Percentiles rank a stretch among this genome's conserved stretches.
Evolutionary conservation across 169 alveolate species (phyloP).

Genomic region (Plasmodium gaboni): DNA sequence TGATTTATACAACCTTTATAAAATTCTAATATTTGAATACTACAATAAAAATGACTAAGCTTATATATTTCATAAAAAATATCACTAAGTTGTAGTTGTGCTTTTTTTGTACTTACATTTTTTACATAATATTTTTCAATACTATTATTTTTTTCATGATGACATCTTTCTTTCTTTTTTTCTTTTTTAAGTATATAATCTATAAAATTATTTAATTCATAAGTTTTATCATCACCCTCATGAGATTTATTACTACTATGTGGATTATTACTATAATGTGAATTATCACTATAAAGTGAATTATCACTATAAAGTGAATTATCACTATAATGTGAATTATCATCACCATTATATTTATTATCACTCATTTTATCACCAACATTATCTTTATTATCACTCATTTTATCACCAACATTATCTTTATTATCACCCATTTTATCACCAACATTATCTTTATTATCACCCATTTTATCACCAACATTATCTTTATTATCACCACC

Average conservation of each 20-base stretch:
- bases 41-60: slow-evolving; percentile 63
- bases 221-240: too few relatives aligned
- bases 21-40: slow-evolving; percentile 35
- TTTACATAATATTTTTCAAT: slow-evolving; percentile 37
- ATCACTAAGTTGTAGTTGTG: slow-evolving; percentile 12
- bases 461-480: not conserved
- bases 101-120: slow-evolving; percentile 11
- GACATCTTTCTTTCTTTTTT: not conserved
- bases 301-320: too few relatives aligned
- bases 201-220: too few relatives aligned
- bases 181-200: not conserved
- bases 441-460: not conserved
- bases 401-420: not conserved
- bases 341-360: too few relatives aligned
- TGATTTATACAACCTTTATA: slow-evolving; percentile 54
- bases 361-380: too few relatives aligned
- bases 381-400: not conserved
- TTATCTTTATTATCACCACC: not conserved
- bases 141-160: not conserved
- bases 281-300: too few relatives aligned
- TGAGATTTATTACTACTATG: too few relatives aligned
- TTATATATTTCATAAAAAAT: slow-evolving; percentile 47
- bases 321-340: too few relatives aligned
- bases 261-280: too few relatives aligned
- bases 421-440: not conserved